A percentile compares a stretch with the other conserved stretches of the same genome.
Conservation (phyloP, 1,284 basidiomycete genomes). For the Heterobasidion irregulare region DNA sequence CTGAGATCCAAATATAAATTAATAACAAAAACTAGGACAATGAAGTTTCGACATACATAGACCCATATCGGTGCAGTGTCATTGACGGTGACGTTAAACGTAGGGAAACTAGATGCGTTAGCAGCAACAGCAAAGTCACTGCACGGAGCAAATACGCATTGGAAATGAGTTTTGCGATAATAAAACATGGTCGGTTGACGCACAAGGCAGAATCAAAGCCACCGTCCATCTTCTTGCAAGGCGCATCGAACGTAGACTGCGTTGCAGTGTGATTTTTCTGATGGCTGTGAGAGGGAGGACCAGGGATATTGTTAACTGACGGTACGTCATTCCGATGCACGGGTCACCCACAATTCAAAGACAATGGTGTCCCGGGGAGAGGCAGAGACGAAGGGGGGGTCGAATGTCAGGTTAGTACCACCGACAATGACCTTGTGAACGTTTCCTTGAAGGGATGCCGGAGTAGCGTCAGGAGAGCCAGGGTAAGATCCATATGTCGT, state of each 20-base stretch:
- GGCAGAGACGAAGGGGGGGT: conserved; percentile 46
- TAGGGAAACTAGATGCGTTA: conserved; percentile 39
- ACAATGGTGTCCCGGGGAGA: conserved; percentile 50
- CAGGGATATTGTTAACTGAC: not conserved
- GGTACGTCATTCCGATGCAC: not conserved
- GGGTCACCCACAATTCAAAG: conserved; percentile 38
- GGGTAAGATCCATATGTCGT: conserved; percentile 47
- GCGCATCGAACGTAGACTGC: conserved; percentile 46
- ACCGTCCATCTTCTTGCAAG: conserved; percentile 39
- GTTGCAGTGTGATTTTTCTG: conserved; percentile 42
- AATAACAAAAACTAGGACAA: not conserved
- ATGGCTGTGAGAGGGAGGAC: conserved; percentile 13
- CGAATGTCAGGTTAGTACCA: conserved; percentile 32
- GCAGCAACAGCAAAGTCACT: conserved; percentile 38
- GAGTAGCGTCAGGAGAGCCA: conserved; percentile 41
- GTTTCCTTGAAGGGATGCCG: conserved; percentile 23
- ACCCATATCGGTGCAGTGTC: conserved; percentile 38
- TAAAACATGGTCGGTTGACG: conserved; percentile 15
- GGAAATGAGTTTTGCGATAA: not conserved
- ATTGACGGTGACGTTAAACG: conserved; percentile 46
- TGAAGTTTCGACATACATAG: conserved; percentile 19
- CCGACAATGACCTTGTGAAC: conserved; percentile 46
- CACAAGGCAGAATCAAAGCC: conserved; percentile 60
- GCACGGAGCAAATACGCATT: not conserved
- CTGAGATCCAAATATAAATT: not conserved